Conservation (phyloP, 2,329 filamentous ascomycete species). For the Fusarium chuoi region DNA sequence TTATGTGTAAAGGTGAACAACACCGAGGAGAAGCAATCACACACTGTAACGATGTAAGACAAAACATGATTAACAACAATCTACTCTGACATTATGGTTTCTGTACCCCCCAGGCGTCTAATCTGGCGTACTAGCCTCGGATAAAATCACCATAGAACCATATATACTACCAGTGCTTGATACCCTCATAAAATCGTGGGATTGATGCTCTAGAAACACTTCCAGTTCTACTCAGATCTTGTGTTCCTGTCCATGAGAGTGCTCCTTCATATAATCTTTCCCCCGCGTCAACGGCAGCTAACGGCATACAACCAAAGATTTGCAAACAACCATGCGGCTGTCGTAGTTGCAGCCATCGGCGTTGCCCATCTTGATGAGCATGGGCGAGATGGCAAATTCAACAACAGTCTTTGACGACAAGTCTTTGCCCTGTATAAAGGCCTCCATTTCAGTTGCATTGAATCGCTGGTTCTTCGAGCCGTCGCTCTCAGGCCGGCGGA, state of each 20-base stretch:
- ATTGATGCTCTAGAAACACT: not conserved
- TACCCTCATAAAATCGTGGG: not conserved
- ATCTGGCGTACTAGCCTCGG: not conserved
- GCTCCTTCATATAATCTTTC: not conserved
- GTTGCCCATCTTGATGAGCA: constrained; percentile 1
- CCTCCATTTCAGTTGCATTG: not conserved
- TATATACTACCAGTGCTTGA: not conserved
- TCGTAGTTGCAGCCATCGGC: constrained; percentile 8
- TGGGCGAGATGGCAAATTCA: not conserved
- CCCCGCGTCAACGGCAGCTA: not conserved
- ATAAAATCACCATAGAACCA: too few relatives aligned
- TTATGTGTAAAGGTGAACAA: constrained; percentile 27
- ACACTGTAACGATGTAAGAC: not conserved
- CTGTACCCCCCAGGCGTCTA: not conserved
- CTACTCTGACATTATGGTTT: not conserved
- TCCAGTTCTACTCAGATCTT: not conserved
- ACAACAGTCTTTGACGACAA: not conserved
- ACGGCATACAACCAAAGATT: not conserved
- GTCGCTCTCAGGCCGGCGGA: not conserved
- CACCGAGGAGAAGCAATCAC: not conserved
- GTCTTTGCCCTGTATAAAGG: not conserved
- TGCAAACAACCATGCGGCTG: not conserved
- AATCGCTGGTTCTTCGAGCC: not conserved
- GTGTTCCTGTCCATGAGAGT: not conserved
- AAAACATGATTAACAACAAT: not conserved